Evolutionary conservation across 2,329 filamentous ascomycete species (phyloP).

Genomic region (Endoconidiophora polonica): DNA sequence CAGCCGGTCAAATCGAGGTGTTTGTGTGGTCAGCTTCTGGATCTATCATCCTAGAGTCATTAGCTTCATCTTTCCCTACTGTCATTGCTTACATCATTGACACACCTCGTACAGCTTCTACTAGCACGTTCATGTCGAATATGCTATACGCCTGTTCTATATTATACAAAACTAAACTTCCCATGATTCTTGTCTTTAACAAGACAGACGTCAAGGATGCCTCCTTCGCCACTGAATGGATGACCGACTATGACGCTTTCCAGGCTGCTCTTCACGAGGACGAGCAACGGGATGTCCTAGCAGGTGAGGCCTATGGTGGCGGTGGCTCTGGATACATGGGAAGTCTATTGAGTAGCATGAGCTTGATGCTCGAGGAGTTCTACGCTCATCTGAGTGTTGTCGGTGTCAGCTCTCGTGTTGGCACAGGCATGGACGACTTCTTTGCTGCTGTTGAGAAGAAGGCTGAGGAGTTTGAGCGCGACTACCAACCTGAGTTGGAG

Average conservation of each 20-base stretch:
- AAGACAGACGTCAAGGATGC: constrained; percentile 94
- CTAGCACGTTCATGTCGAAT: constrained; percentile 97
- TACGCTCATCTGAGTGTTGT: constrained; percentile 89
- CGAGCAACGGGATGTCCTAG: constrained; percentile 61
- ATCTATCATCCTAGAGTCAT: constrained; percentile 78
- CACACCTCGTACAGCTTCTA: constrained; percentile 81
- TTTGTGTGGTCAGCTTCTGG: constrained; percentile 97
- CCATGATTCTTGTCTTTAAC: constrained; percentile 98
- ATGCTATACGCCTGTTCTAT: constrained; percentile 99
- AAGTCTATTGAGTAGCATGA: constrained; percentile 92
- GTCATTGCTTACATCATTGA: constrained; percentile 97
- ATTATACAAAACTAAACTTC: constrained; percentile 93
- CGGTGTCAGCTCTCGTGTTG: constrained; percentile 82
- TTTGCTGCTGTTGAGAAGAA: constrained; percentile 81
- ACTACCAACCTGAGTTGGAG: constrained; percentile 88
- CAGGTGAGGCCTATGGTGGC: constrained; percentile 51
- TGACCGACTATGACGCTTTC: constrained; percentile 97
- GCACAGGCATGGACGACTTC: constrained; percentile 82
- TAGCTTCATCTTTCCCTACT: constrained; percentile 88
- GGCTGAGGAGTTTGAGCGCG: constrained; percentile 68
- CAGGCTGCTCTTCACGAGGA: constrained; percentile 70
- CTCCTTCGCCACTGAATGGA: constrained; percentile 90
- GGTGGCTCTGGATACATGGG: constrained; percentile 91
- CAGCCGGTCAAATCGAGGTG: constrained; percentile 84
- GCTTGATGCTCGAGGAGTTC: constrained; percentile 90